Evolutionary conservation across 73 alveolate genomes (phyloP), one percentile per base, ranked within the genome.

Genomic region (Paramecium primaurelia): DNA sequence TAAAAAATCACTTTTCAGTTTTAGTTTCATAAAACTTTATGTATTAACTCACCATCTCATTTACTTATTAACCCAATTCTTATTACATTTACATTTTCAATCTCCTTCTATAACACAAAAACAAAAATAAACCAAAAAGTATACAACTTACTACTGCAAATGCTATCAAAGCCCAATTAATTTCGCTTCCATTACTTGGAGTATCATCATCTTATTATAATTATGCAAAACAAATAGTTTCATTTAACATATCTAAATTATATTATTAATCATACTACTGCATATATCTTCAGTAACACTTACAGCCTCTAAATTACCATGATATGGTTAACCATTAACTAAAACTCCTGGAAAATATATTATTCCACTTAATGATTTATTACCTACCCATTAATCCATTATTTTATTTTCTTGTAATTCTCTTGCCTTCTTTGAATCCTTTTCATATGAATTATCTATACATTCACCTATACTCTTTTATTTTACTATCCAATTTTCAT

Each of bases 21-120:
- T 44, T 80, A 10, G 91, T 80, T 45, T 45, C 91, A 80, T 80
- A 47, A 49, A 80, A 45, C 34, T 80, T 80, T 12, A 80, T 80
- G 77, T 80, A 80, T 80, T 80, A 22, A 22, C 91, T 45, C 1
- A 80, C 77, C 77, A 80, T 45, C 77, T 80, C 77, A 80, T 80
- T 80, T 44, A 80, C 77, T 80, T 45, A 47, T 1, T 45, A 80
- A 16, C 75, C 77, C 34, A 80, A 80, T 44, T 80, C 69, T 25
- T 80, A 38, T 80, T 80, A 10, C 75, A 42, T 38, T 12, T 80
- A 11, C 30, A 20, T 42, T n/a, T 80, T 80, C 34, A 80, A 44
- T 14, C 73, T 16, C 26, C 91, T 80, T 80, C 75, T 80, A 22
- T 80, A 42, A 45, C 91, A 80, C 47, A 14, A 3, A 45, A 77